Evolutionary conservation across 2,329 filamentous ascomycete species (phyloP), one percentile per base, ranked within the genome.

Genomic region (Scopulariopsis brevicaulis): DNA sequence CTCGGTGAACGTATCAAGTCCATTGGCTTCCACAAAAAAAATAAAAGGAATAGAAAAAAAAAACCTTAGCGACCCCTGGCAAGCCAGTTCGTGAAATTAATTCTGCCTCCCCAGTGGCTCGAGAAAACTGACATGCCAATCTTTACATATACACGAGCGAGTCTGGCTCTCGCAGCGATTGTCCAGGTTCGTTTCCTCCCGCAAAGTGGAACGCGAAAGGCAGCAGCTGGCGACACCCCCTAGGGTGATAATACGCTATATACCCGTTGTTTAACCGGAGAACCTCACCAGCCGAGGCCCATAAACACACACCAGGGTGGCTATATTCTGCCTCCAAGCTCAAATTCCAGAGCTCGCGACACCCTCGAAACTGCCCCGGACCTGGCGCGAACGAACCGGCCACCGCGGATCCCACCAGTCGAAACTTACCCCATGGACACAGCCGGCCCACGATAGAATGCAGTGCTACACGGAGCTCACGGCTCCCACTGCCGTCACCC

Each of bases 391-490:
- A 18, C 34, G 25, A 51, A n/a, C 55, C 25, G 18, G 54, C 14
- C 54, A 28, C 54, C 35, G 24, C 10, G 22, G 20, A 28, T 32
- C 37, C 18, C 25, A n/a, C 24, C 34, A 15, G 8, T 51, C 25
- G 8, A n/a, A 10, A 2, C 11, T n/a, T 25, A 25, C 55, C 32
- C 48, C 46, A 57, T 57, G 55, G 55, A 50, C 25, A 53, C 52
- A 25, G n/a, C n/a, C 28, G 34, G 48, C 32, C 48, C 22, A 53
- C 64, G 20, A 22, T 50, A 50, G 46, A 54, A 97, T 97, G 93
- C 93, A 97, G 83, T 96, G 90, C 79, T 97, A 97, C 76, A 92
- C 90, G 68, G 94, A 99, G 80, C 80, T 99, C 71, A 85, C 90
- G 71, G 89, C 93, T 77, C 92, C 94, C 58, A 95, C 92, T 70